Evolutionary conservation across 345 rosid species (phyloP).

Genomic region (Acer negundo): DNA sequence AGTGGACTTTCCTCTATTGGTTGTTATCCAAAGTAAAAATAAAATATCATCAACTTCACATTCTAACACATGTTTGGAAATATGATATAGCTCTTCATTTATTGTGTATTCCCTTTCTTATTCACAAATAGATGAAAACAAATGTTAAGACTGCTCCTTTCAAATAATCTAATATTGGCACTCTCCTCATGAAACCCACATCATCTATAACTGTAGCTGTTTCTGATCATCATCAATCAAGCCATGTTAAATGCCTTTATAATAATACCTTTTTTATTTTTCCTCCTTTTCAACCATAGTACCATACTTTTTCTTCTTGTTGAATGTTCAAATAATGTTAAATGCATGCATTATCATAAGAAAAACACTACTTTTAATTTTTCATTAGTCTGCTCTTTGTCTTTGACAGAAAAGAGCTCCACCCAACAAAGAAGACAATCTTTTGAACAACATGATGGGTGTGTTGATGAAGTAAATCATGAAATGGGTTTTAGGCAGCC

Average conservation of each 20-base stretch:
- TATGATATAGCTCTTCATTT: conserved; percentile 33
- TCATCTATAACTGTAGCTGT: not conserved
- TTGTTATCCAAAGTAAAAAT: conserved; percentile 18
- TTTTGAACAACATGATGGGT: conserved; percentile 38
- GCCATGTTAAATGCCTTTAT: conserved; percentile 12
- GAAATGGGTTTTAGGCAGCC: conserved; percentile 18
- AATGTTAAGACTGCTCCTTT: conserved; percentile 8
- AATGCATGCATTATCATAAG: not conserved
- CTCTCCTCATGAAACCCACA: conserved; percentile 31
- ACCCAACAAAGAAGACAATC: conserved; percentile 39
- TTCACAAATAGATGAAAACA: conserved; percentile 30
- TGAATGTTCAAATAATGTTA: not conserved
- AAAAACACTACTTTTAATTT: not conserved
- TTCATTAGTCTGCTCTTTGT: not conserved
- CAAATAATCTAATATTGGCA: conserved; percentile 42
- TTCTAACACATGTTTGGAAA: conserved; percentile 24
- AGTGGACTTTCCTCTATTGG: conserved; percentile 46
- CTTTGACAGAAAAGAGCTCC: conserved; percentile 34
- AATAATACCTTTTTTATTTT: too few relatives aligned
- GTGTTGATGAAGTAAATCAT: conserved; percentile 35
- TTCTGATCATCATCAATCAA: not conserved
- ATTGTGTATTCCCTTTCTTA: conserved; percentile 21
- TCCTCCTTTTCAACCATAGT: not conserved
- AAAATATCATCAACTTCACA: conserved; percentile 6
- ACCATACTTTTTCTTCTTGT: not conserved